Evolutionary conservation across 768 basidiomycete species (phyloP).

Genomic region (Panaeolus papilionaceus): DNA sequence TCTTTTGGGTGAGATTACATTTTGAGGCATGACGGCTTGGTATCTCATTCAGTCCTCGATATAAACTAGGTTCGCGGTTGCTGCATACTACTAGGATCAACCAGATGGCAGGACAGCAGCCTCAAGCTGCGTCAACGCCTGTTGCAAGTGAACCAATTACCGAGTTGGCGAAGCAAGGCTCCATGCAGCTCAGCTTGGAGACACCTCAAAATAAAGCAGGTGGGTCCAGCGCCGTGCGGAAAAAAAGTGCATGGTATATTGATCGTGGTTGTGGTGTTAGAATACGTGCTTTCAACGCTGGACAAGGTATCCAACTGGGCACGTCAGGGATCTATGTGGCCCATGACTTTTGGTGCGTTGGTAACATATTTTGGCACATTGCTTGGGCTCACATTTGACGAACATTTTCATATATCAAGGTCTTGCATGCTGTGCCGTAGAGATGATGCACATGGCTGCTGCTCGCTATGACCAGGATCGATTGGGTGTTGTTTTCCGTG

Average conservation of each 20-base stretch:
- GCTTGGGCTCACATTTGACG: not conserved
- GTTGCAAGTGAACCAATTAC: conserved; percentile 66
- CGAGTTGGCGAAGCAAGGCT: conserved; percentile 74
- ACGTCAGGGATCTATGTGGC: conserved; percentile 98
- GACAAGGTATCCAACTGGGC: conserved; percentile 99
- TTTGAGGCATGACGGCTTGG: conserved; percentile 26
- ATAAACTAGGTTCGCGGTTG: conserved; percentile 52
- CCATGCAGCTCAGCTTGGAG: conserved; percentile 86
- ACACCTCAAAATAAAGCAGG: conserved; percentile 91
- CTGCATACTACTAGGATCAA: conserved; percentile 59
- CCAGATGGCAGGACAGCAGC: conserved; percentile 40
- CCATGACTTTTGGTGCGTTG: conserved; percentile 88
- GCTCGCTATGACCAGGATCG: conserved; percentile 99
- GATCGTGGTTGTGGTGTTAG: conserved; percentile 43
- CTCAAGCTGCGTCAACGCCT: conserved; percentile 38
- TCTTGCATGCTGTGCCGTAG: conserved; percentile 98
- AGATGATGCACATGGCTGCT: conserved; percentile 99
- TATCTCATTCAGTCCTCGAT: conserved; percentile 7
- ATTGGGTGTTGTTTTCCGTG: conserved; percentile 96
- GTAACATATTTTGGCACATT: not conserved
- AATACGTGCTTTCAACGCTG: conserved; percentile 94
- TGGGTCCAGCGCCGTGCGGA: conserved; percentile 38
- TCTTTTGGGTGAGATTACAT: conserved; percentile 41
- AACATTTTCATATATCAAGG: conserved; percentile 49
- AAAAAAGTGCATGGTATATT: not conserved